Evolutionary conservation across 495 filamentous ascomycete genomes (phyloP).

Genomic region (Cenococcum geophilum): DNA sequence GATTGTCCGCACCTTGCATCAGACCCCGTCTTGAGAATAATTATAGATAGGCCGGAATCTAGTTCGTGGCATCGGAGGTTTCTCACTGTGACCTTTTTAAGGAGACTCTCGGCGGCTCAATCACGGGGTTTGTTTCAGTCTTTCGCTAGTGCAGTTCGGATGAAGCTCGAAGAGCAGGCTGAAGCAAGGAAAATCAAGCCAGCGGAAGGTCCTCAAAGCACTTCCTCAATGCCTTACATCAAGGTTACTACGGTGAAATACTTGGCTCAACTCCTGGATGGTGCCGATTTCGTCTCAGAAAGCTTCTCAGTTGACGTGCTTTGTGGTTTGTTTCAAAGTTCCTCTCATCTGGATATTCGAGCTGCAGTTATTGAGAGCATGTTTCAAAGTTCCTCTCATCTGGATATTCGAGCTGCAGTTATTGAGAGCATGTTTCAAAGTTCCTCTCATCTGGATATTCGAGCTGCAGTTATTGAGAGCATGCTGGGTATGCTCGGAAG

Average conservation of each 20-base stretch:
- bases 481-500: slow-evolving; percentile 32
- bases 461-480: slow-evolving; percentile 34
- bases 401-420: slow-evolving; percentile 36
- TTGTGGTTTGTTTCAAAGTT: slow-evolving; percentile 29
- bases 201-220: slow-evolving; percentile 10
- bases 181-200: slow-evolving; percentile 17
- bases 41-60: slow-evolving; percentile 36
- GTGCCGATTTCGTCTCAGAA: slow-evolving; percentile 34
- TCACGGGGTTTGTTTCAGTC: slow-evolving; percentile 32
- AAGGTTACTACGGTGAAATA: slow-evolving; percentile 43
- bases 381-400: slow-evolving; percentile 33
- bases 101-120: slow-evolving; percentile 28
- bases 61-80: slow-evolving; percentile 41
- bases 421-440: slow-evolving; percentile 38
- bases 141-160: slow-evolving; percentile 34
- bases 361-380: slow-evolving; percentile 38
- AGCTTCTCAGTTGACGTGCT: slow-evolving; percentile 32
- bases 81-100: slow-evolving; percentile 29
- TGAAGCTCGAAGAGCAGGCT: slow-evolving; percentile 33
- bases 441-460: slow-evolving; percentile 38
- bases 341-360: slow-evolving; percentile 38
- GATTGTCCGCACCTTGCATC: slow-evolving; percentile 31
- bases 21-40: slow-evolving; percentile 31
- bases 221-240: slow-evolving; percentile 28
- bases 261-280: slow-evolving; percentile 38